Percentiles rank a stretch among this genome's conserved stretches.
Conservation (phyloP, 23 red algal species). For the Gracilaria domingensis region DNA sequence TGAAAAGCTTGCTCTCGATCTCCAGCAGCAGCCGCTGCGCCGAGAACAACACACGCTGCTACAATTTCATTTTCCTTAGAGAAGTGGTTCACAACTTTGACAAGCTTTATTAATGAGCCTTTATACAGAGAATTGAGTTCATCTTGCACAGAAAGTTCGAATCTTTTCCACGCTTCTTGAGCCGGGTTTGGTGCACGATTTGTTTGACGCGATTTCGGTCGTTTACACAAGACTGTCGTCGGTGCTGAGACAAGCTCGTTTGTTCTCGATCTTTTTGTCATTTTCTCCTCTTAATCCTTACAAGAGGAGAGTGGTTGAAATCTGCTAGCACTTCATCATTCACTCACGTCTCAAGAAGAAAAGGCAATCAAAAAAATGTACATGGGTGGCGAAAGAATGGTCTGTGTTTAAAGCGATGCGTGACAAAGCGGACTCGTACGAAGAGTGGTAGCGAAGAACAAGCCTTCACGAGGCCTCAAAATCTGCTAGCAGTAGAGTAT, state of each 20-base stretch:
- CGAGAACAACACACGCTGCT: conserved; percentile 34
- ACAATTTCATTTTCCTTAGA: conserved; percentile 25
- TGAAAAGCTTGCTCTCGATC: conserved; percentile 42
- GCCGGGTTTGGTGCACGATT: background rate
- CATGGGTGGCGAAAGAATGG: too few species aligned
- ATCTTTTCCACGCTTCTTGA: conserved; percentile 1
- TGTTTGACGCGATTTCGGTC: background rate
- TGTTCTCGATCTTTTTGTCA: background rate
- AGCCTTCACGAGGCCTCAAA: too few species aligned
- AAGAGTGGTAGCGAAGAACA: background rate
- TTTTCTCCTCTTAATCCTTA: background rate
- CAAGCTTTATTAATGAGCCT: background rate
- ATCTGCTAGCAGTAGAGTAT: too few species aligned
- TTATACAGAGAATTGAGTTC: background rate
- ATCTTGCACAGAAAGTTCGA: background rate
- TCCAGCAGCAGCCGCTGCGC: conserved; percentile 48
- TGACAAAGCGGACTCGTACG: too few species aligned
- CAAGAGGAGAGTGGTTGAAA: background rate
- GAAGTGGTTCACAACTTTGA: background rate
- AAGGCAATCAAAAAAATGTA: too few species aligned
- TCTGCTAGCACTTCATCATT: background rate
- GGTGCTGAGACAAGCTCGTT: conserved; percentile 2
- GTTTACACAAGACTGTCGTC: conserved; percentile 5
- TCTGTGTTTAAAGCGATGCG: too few species aligned
- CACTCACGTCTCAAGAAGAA: too few species aligned